Evolutionary conservation across 2,329 filamentous ascomycete species (phyloP).

Genomic region (Rasamsonia emersonii): DNA sequence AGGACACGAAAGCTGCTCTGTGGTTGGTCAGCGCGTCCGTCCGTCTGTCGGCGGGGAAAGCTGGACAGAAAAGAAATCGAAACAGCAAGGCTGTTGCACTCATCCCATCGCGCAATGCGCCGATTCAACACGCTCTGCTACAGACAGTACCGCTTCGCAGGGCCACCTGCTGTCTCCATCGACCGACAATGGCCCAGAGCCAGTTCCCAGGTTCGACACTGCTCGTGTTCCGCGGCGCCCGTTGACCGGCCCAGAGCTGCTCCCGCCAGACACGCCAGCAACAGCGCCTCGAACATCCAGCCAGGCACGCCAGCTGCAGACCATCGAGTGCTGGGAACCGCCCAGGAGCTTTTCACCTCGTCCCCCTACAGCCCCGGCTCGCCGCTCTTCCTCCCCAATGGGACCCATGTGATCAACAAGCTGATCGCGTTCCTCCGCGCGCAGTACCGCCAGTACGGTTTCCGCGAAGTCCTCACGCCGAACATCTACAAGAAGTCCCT

Average conservation of each 20-base stretch:
- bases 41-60: too few species aligned
- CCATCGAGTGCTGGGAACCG: conserved; percentile 42
- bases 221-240: conserved; percentile 21
- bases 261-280: conserved; percentile 3
- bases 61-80: too few species aligned
- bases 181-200: too few species aligned
- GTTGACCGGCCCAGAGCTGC: conserved; percentile 8
- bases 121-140: conserved; percentile 8
- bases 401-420: conserved; percentile 74
- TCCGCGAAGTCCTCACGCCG: conserved; percentile 80
- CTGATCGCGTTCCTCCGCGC: conserved; percentile 72
- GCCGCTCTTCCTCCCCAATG: conserved; percentile 74
- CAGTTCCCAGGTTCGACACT: too few species aligned
- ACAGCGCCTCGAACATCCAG: conserved; percentile 9
- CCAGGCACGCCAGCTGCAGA: conserved; percentile 35
- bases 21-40: too few species aligned
- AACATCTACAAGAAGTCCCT: conserved; percentile 84
- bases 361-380: conserved; percentile 77
- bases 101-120: conserved; percentile 7
- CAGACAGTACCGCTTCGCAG: conserved; percentile 11
- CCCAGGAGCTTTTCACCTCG: conserved; percentile 68
- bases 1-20: too few species aligned
- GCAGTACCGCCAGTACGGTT: conserved; percentile 77
- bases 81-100: conserved; percentile 1
- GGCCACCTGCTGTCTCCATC: too few species aligned